Conservation (phyloP, 179 eudicot genomes). For the Beta lomatogona region DNA sequence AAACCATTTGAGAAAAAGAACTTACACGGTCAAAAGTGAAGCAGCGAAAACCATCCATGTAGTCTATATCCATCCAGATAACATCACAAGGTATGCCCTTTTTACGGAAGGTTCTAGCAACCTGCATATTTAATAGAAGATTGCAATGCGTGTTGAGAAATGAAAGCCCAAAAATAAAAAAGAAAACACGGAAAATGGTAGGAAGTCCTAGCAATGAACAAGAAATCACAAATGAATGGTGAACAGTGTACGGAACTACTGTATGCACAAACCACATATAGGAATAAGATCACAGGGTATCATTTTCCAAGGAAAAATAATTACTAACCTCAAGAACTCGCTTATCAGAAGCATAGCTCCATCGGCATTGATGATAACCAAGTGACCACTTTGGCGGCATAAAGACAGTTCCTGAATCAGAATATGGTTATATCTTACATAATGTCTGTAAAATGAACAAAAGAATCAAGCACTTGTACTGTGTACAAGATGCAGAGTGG, state of each 20-base stretch:
- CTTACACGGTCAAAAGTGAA: conserved; percentile 89
- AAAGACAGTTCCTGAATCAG: conserved; percentile 70
- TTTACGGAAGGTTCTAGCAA: conserved; percentile 82
- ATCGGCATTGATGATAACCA: conserved; percentile 96
- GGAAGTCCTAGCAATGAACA: conserved; percentile 4
- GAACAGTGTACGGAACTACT: background rate
- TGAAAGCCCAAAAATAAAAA: background rate
- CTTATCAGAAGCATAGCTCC: conserved; percentile 85
- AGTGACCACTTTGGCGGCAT: conserved; percentile 99
- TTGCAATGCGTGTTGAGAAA: background rate
- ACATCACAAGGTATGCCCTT: conserved; percentile 97
- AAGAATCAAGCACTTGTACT: conserved; percentile 7
- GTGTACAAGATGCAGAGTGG: background rate
- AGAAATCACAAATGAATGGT: conserved; percentile 1
- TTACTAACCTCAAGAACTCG: conserved; percentile 86
- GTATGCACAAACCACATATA: background rate
- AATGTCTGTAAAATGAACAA: conserved; percentile 8
- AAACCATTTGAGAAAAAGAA: background rate
- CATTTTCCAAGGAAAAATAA: background rate
- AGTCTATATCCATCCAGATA: conserved; percentile 99
- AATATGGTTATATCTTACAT: background rate
- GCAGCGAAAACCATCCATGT: conserved; percentile 98
- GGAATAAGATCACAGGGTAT: background rate
- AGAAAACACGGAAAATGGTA: background rate
- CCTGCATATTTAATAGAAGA: conserved; percentile 45